Evolutionary conservation across 2,329 filamentous ascomycete genomes (phyloP), one percentile per base, ranked within the genome.

Genomic region (Emmonsiellopsis sp.): DNA sequence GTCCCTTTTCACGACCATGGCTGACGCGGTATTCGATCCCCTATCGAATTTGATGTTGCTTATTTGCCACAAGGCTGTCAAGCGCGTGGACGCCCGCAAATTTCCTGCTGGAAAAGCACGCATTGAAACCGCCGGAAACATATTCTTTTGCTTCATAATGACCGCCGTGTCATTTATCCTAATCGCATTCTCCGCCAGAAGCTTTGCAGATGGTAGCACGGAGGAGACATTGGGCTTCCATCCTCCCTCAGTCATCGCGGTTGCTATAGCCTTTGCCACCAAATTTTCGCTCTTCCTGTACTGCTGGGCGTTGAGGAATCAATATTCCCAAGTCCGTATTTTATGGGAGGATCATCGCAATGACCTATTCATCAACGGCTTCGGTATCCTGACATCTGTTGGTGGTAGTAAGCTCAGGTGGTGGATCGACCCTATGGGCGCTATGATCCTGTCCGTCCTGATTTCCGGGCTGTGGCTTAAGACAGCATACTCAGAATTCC

Each of bases 271-370:
- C 7, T 96, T 97, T 65, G 71, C 68, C 33, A 95, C 91, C 21
- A 97, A 98, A 68, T 74, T 97, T 13, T 64, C 63, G 5, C 78
- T 97, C 0, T 97, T 96, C 69, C 62, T 94, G 31, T 97, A 96
- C 75, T 97, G 93, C 73, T 97, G 86, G 83, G 83, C 88, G 4
- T 72, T 97, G 63, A 85, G 92, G 60, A 85, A 96, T 73, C 87
- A 88, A 63, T 95, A 97, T 75, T 89, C 84, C 56, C 91, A 96
- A 69, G 83, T 96, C 58, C 82, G 87, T 54, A 96, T 96, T 66
- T 76, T 97, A 11, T 96, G 90, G 91, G 88, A 95, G 69, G 92
- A 97, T 65, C 93, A 98, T 73, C 85, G 93, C 57, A 98, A 98
- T 66, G 93, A 98, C 66, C 77, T 98, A n/a, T 78, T 95, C 63